Base-by-base conservation (phyloP, 306 rosid species). In the Ochetophila trinervis region DNA sequence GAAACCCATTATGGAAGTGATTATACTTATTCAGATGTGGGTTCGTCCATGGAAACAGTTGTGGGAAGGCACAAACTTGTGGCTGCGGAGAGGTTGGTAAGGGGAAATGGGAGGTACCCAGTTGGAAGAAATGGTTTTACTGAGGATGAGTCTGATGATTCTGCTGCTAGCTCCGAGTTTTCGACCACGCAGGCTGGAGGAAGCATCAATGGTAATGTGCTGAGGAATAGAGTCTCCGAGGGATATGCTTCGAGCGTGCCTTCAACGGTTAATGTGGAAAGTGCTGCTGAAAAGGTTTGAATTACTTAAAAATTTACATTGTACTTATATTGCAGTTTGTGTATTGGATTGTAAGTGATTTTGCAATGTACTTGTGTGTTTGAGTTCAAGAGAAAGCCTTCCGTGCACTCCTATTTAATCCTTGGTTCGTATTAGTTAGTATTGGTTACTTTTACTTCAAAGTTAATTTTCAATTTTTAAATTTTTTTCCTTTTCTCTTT, bases 101-200 rank as follows among this genome's bases (percentile, higher is more conserved):
- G 73, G 62, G 76, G 65, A 68, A 21, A 44, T 47, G 82, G 82
- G 73, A 83, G 81, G 67, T 67, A 62, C 63, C 72, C 76, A 4
- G 81, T 63, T 40, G 74, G 82, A 77, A 84, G 66, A 66, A 81
- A 77, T 77, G 87, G 84, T 65, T 90, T 73, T 62, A 82, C 87
- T 0, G 99, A 94, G 74, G 96, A 88, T 37, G 97, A 90, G 52
- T 88, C 91, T 6, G 83, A 95, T 0, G 99, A 90, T 81, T 90
- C 99, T 6, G 97, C 91, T 0, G 94, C 78, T 0, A 88, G 97
- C 82, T 94, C 97, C 0, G 99, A 94, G 67, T 86, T 86, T 68
- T 94, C 97, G 30, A 81, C 87, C 18, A 88, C 97, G 4, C 99
- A 83, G 59, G 91, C 76, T 12, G 91, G 88, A 76, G 91, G 88